A percentile compares a stretch with the other conserved stretches of the same genome.
Evolutionary conservation across 441 rosid species (phyloP).

Genomic region (Viola pubescens): DNA sequence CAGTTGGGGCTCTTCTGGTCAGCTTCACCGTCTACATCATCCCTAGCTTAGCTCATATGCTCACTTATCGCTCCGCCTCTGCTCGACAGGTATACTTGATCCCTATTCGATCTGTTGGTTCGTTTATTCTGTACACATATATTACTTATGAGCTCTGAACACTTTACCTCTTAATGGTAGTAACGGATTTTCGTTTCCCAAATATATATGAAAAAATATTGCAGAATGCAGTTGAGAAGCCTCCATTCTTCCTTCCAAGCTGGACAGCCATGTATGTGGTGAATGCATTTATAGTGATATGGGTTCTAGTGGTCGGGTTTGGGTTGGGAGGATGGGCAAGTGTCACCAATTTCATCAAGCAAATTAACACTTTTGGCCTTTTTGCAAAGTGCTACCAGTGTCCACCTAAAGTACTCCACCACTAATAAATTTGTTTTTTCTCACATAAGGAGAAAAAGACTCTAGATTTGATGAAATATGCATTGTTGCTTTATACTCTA

Average conservation of each 20-base stretch:
- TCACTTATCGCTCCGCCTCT: constrained; percentile 76
- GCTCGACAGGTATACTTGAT: constrained; percentile 58
- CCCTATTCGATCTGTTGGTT: constrained; percentile 1
- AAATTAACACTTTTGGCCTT: constrained; percentile 80
- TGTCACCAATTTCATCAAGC: constrained; percentile 67
- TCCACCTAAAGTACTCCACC: constrained; percentile 39
- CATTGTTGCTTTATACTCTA: too few relatives aligned
- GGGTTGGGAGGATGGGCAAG: constrained; percentile 99
- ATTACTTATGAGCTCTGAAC: too few relatives aligned
- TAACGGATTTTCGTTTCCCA: not conserved
- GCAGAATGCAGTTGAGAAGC: constrained; percentile 98
- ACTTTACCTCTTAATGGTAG: not conserved
- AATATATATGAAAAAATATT: not conserved
- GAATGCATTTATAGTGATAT: constrained; percentile 61
- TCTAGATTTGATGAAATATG: too few relatives aligned
- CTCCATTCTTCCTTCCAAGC: constrained; percentile 73
- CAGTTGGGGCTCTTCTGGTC: constrained; percentile 91
- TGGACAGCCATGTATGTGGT: constrained; percentile 76
- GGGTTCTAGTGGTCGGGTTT: constrained; percentile 87
- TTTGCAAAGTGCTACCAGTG: constrained; percentile 97
- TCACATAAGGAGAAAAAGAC: not conserved
- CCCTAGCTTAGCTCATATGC: constrained; percentile 90
- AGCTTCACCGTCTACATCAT: constrained; percentile 96
- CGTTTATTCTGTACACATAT: not conserved
- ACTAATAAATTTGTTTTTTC: constrained; percentile 20